Evolutionary conservation across 1,284 basidiomycete genomes (phyloP).

Genomic region (Polyporus tsugae): DNA sequence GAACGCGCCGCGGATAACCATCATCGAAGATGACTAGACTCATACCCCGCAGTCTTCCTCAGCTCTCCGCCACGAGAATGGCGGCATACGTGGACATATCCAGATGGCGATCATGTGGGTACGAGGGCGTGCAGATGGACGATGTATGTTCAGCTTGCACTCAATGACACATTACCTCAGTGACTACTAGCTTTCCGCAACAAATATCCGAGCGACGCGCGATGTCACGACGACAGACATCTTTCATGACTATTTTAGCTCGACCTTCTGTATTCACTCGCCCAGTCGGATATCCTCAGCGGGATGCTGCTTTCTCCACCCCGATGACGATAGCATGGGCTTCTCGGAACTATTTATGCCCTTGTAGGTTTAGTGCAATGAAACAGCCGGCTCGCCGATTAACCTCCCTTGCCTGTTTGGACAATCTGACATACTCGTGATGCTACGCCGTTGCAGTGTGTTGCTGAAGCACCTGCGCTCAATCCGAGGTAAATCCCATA

Average conservation of each 20-base stretch:
- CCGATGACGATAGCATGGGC: conserved; percentile 8
- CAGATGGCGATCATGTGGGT: conserved; percentile 13
- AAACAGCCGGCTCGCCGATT: conserved; percentile 2
- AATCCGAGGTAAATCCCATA: conserved; percentile 27
- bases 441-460: conserved; percentile 3
- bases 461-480: conserved; percentile 1
- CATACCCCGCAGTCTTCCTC: neutral
- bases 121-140: conserved; percentile 14
- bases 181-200: conserved; percentile 12
- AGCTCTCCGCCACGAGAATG: neutral
- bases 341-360: neutral
- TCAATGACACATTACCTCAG: conserved; percentile 14
- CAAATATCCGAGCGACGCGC: conserved; percentile 15
- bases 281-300: neutral
- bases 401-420: neutral
- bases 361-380: conserved; percentile 3
- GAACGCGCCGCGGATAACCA: conserved; percentile 52
- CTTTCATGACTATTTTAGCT: conserved; percentile 1
- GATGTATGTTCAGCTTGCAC: conserved; percentile 23
- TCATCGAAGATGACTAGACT: conserved; percentile 59
- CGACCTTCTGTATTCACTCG: conserved; percentile 12
- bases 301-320: neutral
- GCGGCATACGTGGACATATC: conserved; percentile 6
- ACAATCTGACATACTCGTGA: conserved; percentile 12
- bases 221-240: neutral